phyloP scores from a whole-genome alignment of 1,139 yeast species.

The Taiozyma sp. region DNA sequence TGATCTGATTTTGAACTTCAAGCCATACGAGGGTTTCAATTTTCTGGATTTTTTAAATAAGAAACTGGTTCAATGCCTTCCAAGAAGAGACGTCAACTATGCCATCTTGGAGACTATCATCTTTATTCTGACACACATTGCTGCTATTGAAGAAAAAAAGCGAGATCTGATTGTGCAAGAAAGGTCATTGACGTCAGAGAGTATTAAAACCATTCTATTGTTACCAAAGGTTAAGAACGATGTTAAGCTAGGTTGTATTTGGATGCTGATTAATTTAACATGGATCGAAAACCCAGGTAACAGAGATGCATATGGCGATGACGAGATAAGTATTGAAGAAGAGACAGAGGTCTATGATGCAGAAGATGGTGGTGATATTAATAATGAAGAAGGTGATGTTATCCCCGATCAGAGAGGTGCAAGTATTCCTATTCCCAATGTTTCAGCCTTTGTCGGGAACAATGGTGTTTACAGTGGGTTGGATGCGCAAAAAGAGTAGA shows the following conservation, averaged over 20 bases:
- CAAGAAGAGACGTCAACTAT: constrained; percentile 19
- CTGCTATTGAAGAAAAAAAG: constrained; percentile 47
- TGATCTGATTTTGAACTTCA: constrained; percentile 33
- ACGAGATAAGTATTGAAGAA: constrained; percentile 5
- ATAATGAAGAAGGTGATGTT: constrained; percentile 19
- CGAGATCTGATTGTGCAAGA: constrained; percentile 41
- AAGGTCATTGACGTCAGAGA: constrained; percentile 35
- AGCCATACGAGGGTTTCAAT: constrained; percentile 20
- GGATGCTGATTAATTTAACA: constrained; percentile 56
- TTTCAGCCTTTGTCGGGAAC: not conserved
- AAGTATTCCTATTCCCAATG: constrained; percentile 4
- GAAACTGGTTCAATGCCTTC: constrained; percentile 5
- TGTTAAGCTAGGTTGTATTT: constrained; percentile 49
- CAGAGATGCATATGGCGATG: constrained; percentile 20
- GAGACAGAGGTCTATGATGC: constrained; percentile 7
- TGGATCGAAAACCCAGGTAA: constrained; percentile 39
- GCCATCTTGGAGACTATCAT: constrained; percentile 42
- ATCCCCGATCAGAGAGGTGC: constrained; percentile 17
- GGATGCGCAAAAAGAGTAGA: constrained; percentile 9
- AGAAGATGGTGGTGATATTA: constrained; percentile 5
- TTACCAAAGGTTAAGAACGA: constrained; percentile 32
- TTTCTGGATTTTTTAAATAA: constrained; percentile 31
- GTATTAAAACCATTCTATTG: constrained; percentile 30
- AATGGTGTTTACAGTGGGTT: not conserved
- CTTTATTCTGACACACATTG: constrained; percentile 53